Base-by-base conservation (phyloP, 768 basidiomycete genomes). In the Phanerodontia chrysosporium region DNA sequence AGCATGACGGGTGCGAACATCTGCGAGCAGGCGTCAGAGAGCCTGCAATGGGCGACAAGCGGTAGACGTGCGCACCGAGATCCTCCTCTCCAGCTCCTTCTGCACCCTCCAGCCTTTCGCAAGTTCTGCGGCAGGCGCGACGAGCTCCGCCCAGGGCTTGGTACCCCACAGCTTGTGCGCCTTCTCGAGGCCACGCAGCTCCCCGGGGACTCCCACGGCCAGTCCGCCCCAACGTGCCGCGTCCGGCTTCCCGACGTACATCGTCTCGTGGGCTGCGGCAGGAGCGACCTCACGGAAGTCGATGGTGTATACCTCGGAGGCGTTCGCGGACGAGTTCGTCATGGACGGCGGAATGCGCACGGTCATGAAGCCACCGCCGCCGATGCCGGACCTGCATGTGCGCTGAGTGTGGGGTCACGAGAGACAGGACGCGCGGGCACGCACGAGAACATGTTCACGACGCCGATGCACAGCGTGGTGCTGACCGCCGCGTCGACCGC, bases 201-300 rank as follows among this genome's bases (percentile, higher is more conserved):
- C 95, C 9, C 95, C 90, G 1, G 97, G 97, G 0, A 97, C 87
- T 24, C 83, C 95, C n/a, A 96, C 83, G 6, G 93, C 72, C 55
- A 98, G 74, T 3, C 97, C 95, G 3, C 97, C 96, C 58, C 78
- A 84, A 58, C 66, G 76, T 18, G 92, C 78, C 2, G 77, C 73
- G 3, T 70, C 62, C 2, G 89, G 77, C 45, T 84, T 70, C 13
- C 78, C 73, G 32, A 73, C 66, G 73, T 84, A 98, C 95, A 98
- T 98, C 4, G 85, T 85, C 42, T 76, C 70, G 67, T 87, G 89
- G 5, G 93, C 78, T 32, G 83, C 71, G 0, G 80, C 81, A 0
- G 96, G 93, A 1, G 90, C 92, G 0, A 84, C 87, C 72, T 98
- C 96, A 45, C 96, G 83, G 70, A 92, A 98, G 74, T 98, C 92